These are phyloP conservation scores for Tulasnella sp. DNA, from an alignment of 768 basidiomycete genomes.

Conservation along the genomic window DNA sequence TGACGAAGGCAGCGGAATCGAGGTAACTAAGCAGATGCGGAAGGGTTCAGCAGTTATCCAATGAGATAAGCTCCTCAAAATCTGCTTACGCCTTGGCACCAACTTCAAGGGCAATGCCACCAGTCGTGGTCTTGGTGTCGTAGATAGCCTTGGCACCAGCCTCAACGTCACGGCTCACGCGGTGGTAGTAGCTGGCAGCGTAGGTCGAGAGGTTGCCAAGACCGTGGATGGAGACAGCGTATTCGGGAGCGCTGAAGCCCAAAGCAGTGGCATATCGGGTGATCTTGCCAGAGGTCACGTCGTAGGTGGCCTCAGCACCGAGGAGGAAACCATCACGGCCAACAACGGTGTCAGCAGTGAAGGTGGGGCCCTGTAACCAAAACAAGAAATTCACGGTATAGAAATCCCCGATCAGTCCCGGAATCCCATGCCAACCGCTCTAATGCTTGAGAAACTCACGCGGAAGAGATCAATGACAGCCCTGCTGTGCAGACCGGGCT, in stretches of 20 bases:
- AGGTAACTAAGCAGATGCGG: conserved; percentile 48
- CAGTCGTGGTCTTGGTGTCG: conserved; percentile 82
- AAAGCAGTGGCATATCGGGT: conserved; percentile 86
- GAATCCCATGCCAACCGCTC: neutral
- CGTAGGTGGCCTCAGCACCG: conserved; percentile 94
- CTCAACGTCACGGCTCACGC: conserved; percentile 82
- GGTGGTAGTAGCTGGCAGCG: conserved; percentile 97
- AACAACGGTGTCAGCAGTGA: conserved; percentile 91
- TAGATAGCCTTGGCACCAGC: conserved; percentile 95
- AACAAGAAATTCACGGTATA: neutral
- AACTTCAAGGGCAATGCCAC: conserved; percentile 85
- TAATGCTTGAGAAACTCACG: conserved; percentile 39
- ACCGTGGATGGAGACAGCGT: conserved; percentile 88
- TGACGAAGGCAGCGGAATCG: conserved; percentile 84
- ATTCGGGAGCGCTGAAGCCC: conserved; percentile 94
- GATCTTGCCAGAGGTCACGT: conserved; percentile 87
- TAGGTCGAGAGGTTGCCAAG: conserved; percentile 92
- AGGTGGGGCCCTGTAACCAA: conserved; percentile 75
- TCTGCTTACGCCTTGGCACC: conserved; percentile 82
- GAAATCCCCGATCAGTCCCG: conserved; percentile 11
- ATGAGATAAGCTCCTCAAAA: neutral
- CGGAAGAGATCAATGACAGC: conserved; percentile 89
- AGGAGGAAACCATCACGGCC: conserved; percentile 97
- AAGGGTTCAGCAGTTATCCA: neutral
- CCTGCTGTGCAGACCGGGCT: conserved; percentile 88